These are phyloP conservation scores for Phytophthora brassicae DNA, from an alignment of 352 stramenopile genomes.

Conservation along the genomic window DNA sequence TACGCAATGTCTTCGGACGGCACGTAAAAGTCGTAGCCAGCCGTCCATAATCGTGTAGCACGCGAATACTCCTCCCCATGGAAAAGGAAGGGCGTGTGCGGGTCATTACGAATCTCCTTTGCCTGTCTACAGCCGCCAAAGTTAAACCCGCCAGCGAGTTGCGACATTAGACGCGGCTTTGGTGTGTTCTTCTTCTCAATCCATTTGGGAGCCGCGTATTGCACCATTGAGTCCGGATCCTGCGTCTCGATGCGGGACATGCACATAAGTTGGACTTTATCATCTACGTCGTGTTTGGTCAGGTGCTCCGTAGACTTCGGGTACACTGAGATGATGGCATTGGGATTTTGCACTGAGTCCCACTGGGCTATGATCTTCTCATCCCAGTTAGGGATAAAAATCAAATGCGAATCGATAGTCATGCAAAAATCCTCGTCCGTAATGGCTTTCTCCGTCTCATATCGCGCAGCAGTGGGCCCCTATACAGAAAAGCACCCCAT, in stretches of 20 bases:
- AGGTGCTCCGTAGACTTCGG: slow-evolving; percentile 73
- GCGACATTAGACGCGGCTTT: slow-evolving; percentile 79
- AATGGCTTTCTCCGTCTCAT: slow-evolving; percentile 77
- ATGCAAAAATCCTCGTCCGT: slow-evolving; percentile 81
- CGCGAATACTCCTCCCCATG: slow-evolving; percentile 86
- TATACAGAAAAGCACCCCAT: slow-evolving; percentile 21
- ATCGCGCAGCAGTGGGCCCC: slow-evolving; percentile 71
- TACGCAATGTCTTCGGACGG: slow-evolving; percentile 73
- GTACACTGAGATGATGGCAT: slow-evolving; percentile 84
- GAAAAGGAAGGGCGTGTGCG: slow-evolving; percentile 79
- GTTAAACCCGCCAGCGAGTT: slow-evolving; percentile 81
- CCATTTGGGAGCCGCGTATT: slow-evolving; percentile 72
- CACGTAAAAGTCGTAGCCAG: slow-evolving; percentile 82
- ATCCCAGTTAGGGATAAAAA: slow-evolving; percentile 80
- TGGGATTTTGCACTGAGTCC: slow-evolving; percentile 65
- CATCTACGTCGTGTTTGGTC: slow-evolving; percentile 49
- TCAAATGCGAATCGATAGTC: slow-evolving; percentile 77
- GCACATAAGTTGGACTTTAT: slow-evolving; percentile 80
- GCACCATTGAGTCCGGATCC: slow-evolving; percentile 72
- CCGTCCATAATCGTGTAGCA: slow-evolving; percentile 71
- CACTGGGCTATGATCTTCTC: slow-evolving; percentile 73
- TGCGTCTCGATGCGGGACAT: slow-evolving; percentile 72
- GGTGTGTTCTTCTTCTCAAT: slow-evolving; percentile 64
- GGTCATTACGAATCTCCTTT: slow-evolving; percentile 78
- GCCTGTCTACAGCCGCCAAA: slow-evolving; percentile 74